These are phyloP conservation scores for Pythium phragmiticola DNA, from an alignment of 352 stramenopile species.

Conservation along the genomic window DNA sequence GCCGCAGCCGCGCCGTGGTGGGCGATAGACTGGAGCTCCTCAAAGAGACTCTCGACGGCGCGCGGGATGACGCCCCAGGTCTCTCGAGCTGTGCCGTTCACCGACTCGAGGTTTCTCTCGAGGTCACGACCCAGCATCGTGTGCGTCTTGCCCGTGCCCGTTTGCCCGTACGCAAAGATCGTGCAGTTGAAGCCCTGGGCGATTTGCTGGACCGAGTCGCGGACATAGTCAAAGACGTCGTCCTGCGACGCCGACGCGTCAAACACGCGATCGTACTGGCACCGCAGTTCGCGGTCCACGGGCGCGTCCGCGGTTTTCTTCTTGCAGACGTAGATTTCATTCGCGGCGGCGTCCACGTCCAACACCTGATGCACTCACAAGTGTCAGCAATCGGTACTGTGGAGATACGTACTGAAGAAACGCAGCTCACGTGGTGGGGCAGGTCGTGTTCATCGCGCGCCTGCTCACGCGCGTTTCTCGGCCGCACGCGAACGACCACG, in stretches of 20 bases:
- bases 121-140: slow-evolving; percentile 85
- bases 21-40: slow-evolving; percentile 57
- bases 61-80: slow-evolving; percentile 83
- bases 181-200: slow-evolving; percentile 89
- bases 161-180: slow-evolving; percentile 92
- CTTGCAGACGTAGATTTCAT: slow-evolving; percentile 50
- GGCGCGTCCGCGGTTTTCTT: slow-evolving; percentile 27
- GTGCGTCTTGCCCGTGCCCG: slow-evolving; percentile 89
- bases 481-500: slow-evolving; percentile 79
- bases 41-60: slow-evolving; percentile 82
- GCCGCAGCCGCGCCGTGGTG: slow-evolving; percentile 45
- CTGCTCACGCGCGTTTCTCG: slow-evolving; percentile 69
- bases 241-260: slow-evolving; percentile 49
- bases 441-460: slow-evolving; percentile 6
- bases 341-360: slow-evolving; percentile 33
- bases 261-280: slow-evolving; percentile 79
- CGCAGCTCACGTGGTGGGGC: slow-evolving; percentile 28
- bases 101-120: slow-evolving; percentile 37
- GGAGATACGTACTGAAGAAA: neutral
- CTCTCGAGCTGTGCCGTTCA: neutral
- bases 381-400: neutral
- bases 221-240: slow-evolving; percentile 74
- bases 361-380: slow-evolving; percentile 25
- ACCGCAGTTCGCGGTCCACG: slow-evolving; percentile 49
- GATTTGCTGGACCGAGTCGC: slow-evolving; percentile 71